These are phyloP conservation scores for Fusarium nodosum DNA, from an alignment of 2,329 filamentous ascomycete genomes.

Conservation along the genomic window DNA sequence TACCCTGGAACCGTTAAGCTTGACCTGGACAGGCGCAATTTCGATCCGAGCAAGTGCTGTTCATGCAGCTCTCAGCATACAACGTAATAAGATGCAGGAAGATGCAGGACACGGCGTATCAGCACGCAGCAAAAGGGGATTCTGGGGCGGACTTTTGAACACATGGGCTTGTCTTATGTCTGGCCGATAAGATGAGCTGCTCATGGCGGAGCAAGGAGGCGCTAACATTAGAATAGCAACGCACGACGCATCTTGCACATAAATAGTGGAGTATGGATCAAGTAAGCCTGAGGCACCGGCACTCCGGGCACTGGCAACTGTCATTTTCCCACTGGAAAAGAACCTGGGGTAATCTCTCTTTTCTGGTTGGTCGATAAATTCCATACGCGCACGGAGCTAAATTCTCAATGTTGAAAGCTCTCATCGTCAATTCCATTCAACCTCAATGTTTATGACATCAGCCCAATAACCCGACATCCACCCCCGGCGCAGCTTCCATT, in stretches of 20 bases:
- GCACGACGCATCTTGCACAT: constrained; percentile 1
- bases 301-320: neutral
- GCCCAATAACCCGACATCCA: neutral
- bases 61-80: constrained; percentile 34
- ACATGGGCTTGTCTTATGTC: constrained; percentile 26
- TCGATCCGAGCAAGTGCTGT: constrained; percentile 30
- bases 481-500: constrained; percentile 1
- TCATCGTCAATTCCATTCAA: constrained; percentile 6
- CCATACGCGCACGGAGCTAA: constrained; percentile 11
- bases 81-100: constrained; percentile 38
- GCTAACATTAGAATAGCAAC: constrained; percentile 7
- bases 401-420: constrained; percentile 23
- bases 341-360: constrained; percentile 32
- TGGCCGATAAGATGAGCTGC: constrained; percentile 15
- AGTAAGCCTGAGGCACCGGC: constrained; percentile 22
- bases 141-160: constrained; percentile 26
- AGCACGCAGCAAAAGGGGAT: constrained; percentile 35
- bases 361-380: constrained; percentile 30
- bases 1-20: constrained; percentile 23
- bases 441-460: constrained; percentile 1
- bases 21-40: constrained; percentile 34
- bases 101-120: constrained; percentile 35
- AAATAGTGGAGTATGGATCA: constrained; percentile 11
- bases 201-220: constrained; percentile 17
- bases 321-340: neutral